Percentiles rank a stretch among this genome's conserved stretches.
Evolutionary conservation across 2,329 filamentous ascomycete genomes (phyloP).

Genomic region (Cadophora gregata): DNA sequence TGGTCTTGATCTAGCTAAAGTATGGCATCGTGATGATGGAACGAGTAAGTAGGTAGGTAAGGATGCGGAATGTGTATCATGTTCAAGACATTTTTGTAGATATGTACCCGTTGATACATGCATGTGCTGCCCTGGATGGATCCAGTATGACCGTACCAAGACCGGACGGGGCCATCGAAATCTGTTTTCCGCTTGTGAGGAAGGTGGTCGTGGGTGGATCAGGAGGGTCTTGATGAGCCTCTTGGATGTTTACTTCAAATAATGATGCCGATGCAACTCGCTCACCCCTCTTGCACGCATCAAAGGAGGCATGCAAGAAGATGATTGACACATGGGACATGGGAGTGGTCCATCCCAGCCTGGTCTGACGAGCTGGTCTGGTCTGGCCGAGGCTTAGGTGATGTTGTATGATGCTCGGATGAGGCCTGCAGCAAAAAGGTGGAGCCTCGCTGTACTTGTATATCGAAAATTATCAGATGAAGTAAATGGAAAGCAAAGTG

Average conservation of each 20-base stretch:
- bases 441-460: not conserved
- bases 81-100: conserved; percentile 2
- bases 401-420: conserved; percentile 1
- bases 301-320: not conserved
- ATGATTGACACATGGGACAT: conserved; percentile 25
- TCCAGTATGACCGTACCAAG: not conserved
- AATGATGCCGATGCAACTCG: not conserved
- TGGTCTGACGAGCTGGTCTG: conserved; percentile 16
- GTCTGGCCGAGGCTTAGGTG: not conserved
- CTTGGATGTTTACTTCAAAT: conserved; percentile 6
- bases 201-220: not conserved
- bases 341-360: conserved; percentile 22
- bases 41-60: not conserved
- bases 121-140: not conserved
- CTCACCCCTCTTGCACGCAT: conserved; percentile 21
- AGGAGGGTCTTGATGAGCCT: not conserved
- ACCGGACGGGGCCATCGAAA: not conserved
- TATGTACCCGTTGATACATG: not conserved
- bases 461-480: not conserved
- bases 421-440: not conserved
- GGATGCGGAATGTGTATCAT: not conserved
- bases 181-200: not conserved
- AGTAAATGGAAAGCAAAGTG: not conserved
- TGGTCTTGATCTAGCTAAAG: not conserved
- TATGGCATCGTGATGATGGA: not conserved